Base-by-base conservation (phyloP, 768 basidiomycete species). In the Cystobasidium ongulense region DNA sequence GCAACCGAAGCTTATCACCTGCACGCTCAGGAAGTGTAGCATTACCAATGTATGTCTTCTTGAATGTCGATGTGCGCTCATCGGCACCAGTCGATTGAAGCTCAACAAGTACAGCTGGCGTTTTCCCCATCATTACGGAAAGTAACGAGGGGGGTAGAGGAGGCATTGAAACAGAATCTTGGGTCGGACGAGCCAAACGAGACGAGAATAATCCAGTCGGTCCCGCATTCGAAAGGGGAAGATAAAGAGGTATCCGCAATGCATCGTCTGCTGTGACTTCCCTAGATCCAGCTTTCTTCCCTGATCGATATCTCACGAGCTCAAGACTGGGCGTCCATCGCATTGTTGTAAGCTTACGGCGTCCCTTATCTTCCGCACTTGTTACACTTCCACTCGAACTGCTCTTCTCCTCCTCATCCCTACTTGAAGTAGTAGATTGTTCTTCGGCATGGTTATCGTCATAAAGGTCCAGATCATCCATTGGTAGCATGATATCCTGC, bases 391-490 rank as follows among this genome's bases (percentile, higher is more conserved):
- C 63, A 23, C 63, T 64, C 27, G 27, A n/a, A 21, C 29, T 67
- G 10, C 21, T 50, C 23, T 67, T 67, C 25, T 52, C 50, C n/a
- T 67, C 43, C 33, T 39, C 50, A 10, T 53, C 65, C 11, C 63
- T 10, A 39, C 38, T 39, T 4, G 63, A 64, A n/a, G 63, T 29
- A 46, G 63, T 38, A 7, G 63, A 31, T 21, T 38, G 31, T 38
- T 61, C 59, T n/a, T 10, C n/a, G 4, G 18, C 59, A 7, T 25
- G 59, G 2, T 61, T 25, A 15, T 27, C 38, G 17, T 64, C 63
- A 27, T 64, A 27, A 18, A 64, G 11, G n/a, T 67, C 65, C 7
- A 67, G 50, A 52, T 53, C 65, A 35, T 67, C 65, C 65, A 67
- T 67, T 4, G 50, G 50, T n/a, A 67, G 27, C 23, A 50, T 67